Percentiles rank a stretch among this genome's conserved stretches.
Conservation (phyloP, 2,329 filamentous ascomycete species). For the Penicillium sp. region DNA sequence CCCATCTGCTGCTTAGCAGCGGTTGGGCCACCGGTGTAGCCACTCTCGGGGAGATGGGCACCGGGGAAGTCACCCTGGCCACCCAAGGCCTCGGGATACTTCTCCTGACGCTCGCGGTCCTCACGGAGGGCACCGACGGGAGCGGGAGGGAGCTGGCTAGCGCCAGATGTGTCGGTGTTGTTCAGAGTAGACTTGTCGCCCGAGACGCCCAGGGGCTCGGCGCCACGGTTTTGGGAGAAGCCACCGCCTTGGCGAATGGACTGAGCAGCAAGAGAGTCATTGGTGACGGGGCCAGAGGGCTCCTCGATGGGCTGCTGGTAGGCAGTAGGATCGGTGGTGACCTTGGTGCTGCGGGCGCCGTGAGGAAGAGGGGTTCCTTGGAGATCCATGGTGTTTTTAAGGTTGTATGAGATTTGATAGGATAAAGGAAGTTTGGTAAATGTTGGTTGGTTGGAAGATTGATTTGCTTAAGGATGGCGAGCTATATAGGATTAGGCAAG, state of each 20-base stretch:
- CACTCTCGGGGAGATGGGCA: slow-evolving; percentile 25
- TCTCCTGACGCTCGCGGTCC: slow-evolving; percentile 41
- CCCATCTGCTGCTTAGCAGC: slow-evolving; percentile 31
- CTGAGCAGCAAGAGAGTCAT: slow-evolving; percentile 72
- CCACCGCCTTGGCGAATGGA: slow-evolving; percentile 58
- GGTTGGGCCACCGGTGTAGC: slow-evolving; percentile 36
- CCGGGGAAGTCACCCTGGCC: slow-evolving; percentile 40
- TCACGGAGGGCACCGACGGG: slow-evolving; percentile 45
- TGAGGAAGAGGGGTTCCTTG: slow-evolving; percentile 37
- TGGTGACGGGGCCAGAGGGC: slow-evolving; percentile 58
- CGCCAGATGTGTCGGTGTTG: slow-evolving; percentile 53
- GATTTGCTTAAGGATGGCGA: background rate
- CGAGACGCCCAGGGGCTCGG: slow-evolving; percentile 48
- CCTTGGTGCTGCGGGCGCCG: slow-evolving; percentile 35
- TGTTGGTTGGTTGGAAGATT: background rate
- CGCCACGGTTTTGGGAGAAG: slow-evolving; percentile 58
- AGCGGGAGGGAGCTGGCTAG: slow-evolving; percentile 49
- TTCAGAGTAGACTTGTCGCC: slow-evolving; percentile 53
- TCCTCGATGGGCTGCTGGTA: slow-evolving; percentile 55
- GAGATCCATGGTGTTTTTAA: slow-evolving; percentile 35
- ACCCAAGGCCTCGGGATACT: slow-evolving; percentile 39
- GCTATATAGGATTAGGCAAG: slow-evolving; percentile 21
- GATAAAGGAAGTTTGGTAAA: background rate
- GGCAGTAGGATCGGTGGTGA: slow-evolving; percentile 48
- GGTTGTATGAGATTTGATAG: background rate